Evolutionary conservation across 371 early-diverging fungal species (phyloP), one percentile per base, ranked within the genome.

Genomic region (Fennellomyces sp.): DNA sequence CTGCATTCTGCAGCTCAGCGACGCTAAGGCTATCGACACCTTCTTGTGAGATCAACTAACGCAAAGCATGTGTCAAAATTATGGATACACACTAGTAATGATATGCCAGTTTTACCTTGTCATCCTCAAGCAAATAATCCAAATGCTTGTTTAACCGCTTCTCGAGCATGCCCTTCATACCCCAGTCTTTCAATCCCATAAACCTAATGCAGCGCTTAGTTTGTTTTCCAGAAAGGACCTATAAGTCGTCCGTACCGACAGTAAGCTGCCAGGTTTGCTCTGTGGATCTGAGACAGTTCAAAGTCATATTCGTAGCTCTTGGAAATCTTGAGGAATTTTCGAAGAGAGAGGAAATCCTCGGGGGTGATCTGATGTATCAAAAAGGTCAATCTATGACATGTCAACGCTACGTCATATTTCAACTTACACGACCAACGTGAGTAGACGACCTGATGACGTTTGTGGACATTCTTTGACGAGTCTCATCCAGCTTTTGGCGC

Each of bases 161-260:
- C 47, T 74, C 68, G n/a, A 88, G 59, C 64, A 85, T 79, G 23
- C 69, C 70, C 36, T 75, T 76, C 17, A 83, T 75, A 29, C 86
- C 88, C 56, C 70, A 81, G 27, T 77, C 75, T 52, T 52, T 56
- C 52, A 88, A 52, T 6, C 84, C 84, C 84, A 88, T 84, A 61
- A 84, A 88, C 45, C 85, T 83, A 64, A 1, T 8, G n/a, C n/a
- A n/a, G n/a, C n/a, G n/a, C n/a, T n/a, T n/a, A n/a, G n/a, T n/a
- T n/a, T n/a, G n/a, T n/a, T n/a, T n/a, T 50, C 5, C 1, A 21
- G 13, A 39, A 52, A 8, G 38, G 3, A 45, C 10, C 27, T 23
- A 41, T 29, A 13, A 42, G 27, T 23, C 55, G 17, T 25, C 33
- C 58, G 55, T 75, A 81, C 84, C 65, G 70, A 75, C 86, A 86